phyloP scores from a whole-genome alignment of 2,329 filamentous ascomycete genomes.

The Aspergillus uvarum region DNA sequence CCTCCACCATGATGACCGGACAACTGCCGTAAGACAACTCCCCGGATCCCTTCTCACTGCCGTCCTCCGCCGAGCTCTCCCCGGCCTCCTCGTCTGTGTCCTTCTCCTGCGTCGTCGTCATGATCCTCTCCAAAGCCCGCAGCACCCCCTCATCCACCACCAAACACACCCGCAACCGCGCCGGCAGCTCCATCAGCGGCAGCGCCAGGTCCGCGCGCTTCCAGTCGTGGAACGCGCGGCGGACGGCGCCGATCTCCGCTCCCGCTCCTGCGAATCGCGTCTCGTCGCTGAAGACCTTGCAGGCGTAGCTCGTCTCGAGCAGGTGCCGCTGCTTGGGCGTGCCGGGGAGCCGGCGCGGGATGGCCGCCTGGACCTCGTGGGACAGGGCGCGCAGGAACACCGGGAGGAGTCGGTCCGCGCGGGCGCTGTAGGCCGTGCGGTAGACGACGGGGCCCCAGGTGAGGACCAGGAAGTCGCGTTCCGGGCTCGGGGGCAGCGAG shows the following conservation, averaged over 20 bases:
- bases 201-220: conserved; percentile 26
- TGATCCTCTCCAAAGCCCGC: conserved; percentile 15
- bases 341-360: conserved; percentile 22
- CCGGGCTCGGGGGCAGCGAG: conserved; percentile 25
- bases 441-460: conserved; percentile 34
- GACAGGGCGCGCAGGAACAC: conserved; percentile 52
- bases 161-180: conserved; percentile 27
- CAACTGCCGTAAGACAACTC: conserved; percentile 16
- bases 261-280: conserved; percentile 15
- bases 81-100: background rate
- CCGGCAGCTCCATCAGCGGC: conserved; percentile 27
- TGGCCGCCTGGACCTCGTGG: conserved; percentile 52
- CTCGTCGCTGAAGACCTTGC: conserved; percentile 26
- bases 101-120: background rate
- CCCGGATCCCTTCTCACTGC: conserved; percentile 11
- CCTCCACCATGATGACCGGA: conserved; percentile 31
- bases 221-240: conserved; percentile 29
- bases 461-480: conserved; percentile 30
- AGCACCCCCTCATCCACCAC: conserved; percentile 29
- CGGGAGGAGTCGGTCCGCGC: conserved; percentile 53
- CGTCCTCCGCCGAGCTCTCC: background rate
- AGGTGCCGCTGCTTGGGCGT: conserved; percentile 20
- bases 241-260: conserved; percentile 20
- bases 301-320: conserved; percentile 26
- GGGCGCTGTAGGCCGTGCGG: conserved; percentile 28